A percentile compares a stretch with the other conserved stretches of the same genome.
These are phyloP conservation scores for Boletus subcaerulescens DNA, from an alignment of 768 basidiomycete genomes.

Conservation along the genomic window DNA sequence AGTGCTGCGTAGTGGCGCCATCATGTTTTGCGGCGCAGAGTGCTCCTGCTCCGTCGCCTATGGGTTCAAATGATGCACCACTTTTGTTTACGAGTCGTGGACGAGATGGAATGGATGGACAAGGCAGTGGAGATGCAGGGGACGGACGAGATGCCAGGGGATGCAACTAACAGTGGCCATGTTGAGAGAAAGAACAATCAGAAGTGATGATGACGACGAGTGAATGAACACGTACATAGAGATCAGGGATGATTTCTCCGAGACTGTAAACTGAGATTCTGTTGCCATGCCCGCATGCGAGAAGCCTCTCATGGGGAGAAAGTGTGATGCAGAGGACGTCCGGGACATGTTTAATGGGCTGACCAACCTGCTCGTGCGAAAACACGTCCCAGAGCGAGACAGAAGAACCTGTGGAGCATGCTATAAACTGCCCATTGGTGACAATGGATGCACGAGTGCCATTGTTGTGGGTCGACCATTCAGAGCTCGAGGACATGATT, in stretches of 20 bases:
- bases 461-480: not conserved
- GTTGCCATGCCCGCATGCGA: not conserved
- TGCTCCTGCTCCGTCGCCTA: too few species aligned
- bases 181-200: not conserved
- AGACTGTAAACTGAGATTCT: not conserved
- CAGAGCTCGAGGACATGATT: not conserved
- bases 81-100: not conserved
- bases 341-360: not conserved
- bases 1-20: too few species aligned
- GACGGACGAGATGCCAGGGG: not conserved
- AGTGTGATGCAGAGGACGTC: not conserved
- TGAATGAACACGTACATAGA: not conserved
- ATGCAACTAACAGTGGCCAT: not conserved
- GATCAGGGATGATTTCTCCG: not conserved
- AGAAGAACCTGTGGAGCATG: not conserved
- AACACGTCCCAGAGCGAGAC: not conserved
- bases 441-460: not conserved
- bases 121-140: too few species aligned
- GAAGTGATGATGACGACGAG: not conserved
- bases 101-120: not conserved
- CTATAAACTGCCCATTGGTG: not conserved
- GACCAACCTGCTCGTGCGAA: not conserved
- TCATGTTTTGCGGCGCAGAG: too few species aligned
- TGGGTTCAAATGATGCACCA: too few species aligned
- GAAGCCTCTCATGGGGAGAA: not conserved